Evolutionary conservation across 768 basidiomycete species (phyloP), one percentile per base, ranked within the genome.

Genomic region (Psilocybe azurescens): DNA sequence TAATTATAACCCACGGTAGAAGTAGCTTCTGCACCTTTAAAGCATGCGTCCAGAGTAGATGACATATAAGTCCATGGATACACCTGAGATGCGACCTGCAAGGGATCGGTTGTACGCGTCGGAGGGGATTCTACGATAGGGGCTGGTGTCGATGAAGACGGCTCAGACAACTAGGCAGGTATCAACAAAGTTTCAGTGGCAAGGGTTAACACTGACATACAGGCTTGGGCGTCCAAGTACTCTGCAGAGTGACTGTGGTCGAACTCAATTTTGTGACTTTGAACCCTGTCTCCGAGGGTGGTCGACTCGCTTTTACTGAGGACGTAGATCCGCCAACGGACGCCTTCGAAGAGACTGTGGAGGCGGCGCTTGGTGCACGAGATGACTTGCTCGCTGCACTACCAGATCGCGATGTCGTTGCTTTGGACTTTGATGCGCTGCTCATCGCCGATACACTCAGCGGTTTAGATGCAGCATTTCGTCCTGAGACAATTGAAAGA

Each of bases 61-160:
- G 79, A 78, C 86, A 89, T 88, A 65, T 83, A 84, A 30, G 81
- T 60, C 87, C 87, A 89, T 62, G 87, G 81, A 62, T 86, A 84
- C 16, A 78, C 70, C 59, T 86, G 84, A 11, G 85, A 83, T 1
- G 82, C 83, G 5, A 82, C 68, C 64, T 85, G 81, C 11, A 85
- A 69, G 13, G 80, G 64, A 58, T 83, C 80, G 24, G 75, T 67
- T 5, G 72, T 73, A 9, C 60, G 67, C n/a, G 68, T 50, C 20
- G 32, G 30, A n/a, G 74, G 68, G n/a, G 65, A 55, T 36, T 60
- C 56, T 33, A 48, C 51, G 30, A 48, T 29, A 39, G 56, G 30
- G 33, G 47, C 47, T 24, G 67, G 57, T 20, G 65, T 28, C 24
- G 24, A 24, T 24, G 24, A 24, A 24, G 24, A 24, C 24, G 24